phyloP scores from a whole-genome alignment of 2,329 filamentous ascomycete genomes.

The Neofusicoccum sp. region DNA sequence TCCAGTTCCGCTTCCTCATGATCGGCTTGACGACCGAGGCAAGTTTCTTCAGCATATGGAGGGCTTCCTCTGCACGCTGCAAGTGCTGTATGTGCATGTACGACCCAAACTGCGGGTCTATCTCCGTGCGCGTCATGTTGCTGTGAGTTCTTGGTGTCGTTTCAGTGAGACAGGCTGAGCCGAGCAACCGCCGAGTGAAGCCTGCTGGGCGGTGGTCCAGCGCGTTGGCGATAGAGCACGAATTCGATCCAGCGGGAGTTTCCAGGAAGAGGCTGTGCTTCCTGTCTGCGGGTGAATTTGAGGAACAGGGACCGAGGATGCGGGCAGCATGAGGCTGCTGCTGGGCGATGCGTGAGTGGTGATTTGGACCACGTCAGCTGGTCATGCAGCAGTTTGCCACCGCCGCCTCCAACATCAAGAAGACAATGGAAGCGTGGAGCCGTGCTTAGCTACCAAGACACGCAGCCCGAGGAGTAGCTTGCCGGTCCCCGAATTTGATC shows the following conservation, averaged over 20 bases:
- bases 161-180: background rate
- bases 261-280: background rate
- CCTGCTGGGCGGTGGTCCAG: background rate
- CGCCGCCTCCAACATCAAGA: background rate
- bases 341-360: background rate
- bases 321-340: background rate
- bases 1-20: constrained; percentile 84
- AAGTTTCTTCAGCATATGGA: constrained; percentile 68
- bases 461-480: background rate
- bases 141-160: background rate
- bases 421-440: background rate
- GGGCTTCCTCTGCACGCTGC: constrained; percentile 44
- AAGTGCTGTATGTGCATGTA: constrained; percentile 51
- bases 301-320: background rate
- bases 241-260: background rate
- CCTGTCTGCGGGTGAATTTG: background rate
- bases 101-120: constrained; percentile 48
- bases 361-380: constrained; percentile 7
- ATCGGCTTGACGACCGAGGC: constrained; percentile 91
- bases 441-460: background rate
- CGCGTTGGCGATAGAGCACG: too few relatives aligned
- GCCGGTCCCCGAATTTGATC: constrained; percentile 6
- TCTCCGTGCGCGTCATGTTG: constrained; percentile 33
- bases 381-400: background rate
- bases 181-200: background rate